phyloP scores from a whole-genome alignment of 2,329 filamentous ascomycete species.

The Lachnellula suecica region DNA sequence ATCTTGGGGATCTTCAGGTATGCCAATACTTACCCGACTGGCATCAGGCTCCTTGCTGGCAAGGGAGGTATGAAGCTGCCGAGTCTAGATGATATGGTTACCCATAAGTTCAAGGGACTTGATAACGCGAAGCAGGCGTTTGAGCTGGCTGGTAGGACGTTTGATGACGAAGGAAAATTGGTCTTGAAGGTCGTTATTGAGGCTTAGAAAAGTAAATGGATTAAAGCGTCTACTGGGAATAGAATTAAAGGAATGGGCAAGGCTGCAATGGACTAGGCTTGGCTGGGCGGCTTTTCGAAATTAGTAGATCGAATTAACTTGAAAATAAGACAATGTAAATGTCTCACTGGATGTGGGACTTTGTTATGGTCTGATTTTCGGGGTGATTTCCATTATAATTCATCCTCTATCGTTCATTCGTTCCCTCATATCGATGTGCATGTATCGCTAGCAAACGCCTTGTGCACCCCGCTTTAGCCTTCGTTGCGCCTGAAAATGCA shows the following conservation, averaged over 20 bases:
- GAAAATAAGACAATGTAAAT: too few relatives aligned
- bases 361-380: too few relatives aligned
- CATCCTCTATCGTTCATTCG: conserved; percentile 10
- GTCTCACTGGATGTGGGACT: too few relatives aligned
- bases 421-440: conserved; percentile 9
- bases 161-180: conserved; percentile 65
- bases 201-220: conserved; percentile 37
- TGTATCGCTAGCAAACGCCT: conserved; percentile 22
- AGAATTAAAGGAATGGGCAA: not conserved
- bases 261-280: not conserved
- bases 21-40: conserved; percentile 71
- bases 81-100: conserved; percentile 69
- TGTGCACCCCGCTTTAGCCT: conserved; percentile 8
- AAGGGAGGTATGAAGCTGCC: conserved; percentile 49
- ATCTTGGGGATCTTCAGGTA: conserved; percentile 79
- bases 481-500: conserved; percentile 20
- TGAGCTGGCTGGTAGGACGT: conserved; percentile 66
- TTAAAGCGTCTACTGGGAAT: not conserved
- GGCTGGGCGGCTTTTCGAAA: conserved; percentile 2
- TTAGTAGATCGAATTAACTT: not conserved
- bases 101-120: conserved; percentile 68
- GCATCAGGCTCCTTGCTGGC: conserved; percentile 60
- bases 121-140: conserved; percentile 63
- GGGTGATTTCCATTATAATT: conserved; percentile 9
- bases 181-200: conserved; percentile 73